Evolutionary conservation across 2,329 filamentous ascomycete genomes (phyloP), one percentile per base, ranked within the genome.

Genomic region (Emericellopsis atlantica): DNA sequence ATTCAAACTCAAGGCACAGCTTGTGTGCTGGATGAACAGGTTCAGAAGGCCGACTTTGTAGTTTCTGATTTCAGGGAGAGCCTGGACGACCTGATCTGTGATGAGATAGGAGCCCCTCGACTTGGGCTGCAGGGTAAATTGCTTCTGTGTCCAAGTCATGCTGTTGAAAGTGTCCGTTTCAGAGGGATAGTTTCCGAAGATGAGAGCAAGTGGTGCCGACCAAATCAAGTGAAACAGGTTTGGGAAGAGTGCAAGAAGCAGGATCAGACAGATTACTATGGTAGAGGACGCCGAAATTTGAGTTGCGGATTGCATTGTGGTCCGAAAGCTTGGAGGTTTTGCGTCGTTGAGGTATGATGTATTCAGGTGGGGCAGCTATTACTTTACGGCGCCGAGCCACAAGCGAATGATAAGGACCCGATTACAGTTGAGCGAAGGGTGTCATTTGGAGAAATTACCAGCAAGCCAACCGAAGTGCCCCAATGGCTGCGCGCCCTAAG

Each of bases 21-120:
- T 87, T 5, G 92, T 98, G 65, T 98, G 92, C 65, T 98, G 90
- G 41, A 96, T 73, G 60, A 96, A 98, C 37, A 98, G 72, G 59
- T 95, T 80, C 46, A 96, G 66, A 45, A 94, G 64, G 36, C 88
- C 88, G 51, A 92, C 76, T 59, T 90, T 90, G 74, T 94, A 95
- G 49, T 76, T 60, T 44, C 71, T 70, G 48, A 96, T 74, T 62
- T 95, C 88, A 4, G 90, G 89, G 1, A 96, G 65, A 44, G 79
- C 68, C 39, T 70, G 66, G 22, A 77, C 51, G 42, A 96, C 74
- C 40, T 81, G 69, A 58, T 89, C 78, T 39, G 90, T 95, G 53
- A 96, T 74, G 44, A 96, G 83, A 66, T 95, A 95, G 40, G 79
- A 86, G 58, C 92, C 92, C 45, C 89, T 80, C 36, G 79, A 76